Conservation (phyloP, 2,329 filamentous ascomycete genomes). For the Beauveria bassiana region DNA sequence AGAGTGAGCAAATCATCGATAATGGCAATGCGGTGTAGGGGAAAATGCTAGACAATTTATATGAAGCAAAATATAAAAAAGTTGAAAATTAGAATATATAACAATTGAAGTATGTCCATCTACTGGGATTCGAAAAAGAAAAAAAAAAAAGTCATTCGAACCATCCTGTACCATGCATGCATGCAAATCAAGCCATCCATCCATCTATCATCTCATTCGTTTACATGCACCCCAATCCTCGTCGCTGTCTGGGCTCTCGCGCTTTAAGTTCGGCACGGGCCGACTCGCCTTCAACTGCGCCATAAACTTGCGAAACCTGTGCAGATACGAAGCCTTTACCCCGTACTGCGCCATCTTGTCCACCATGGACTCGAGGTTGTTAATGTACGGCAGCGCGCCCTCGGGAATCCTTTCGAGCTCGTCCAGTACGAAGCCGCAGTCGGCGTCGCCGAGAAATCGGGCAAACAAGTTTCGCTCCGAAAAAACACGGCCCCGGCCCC, state of each 20-base stretch:
- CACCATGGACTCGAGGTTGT: conserved; percentile 27
- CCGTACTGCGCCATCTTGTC: conserved; percentile 26
- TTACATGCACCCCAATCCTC: conserved; percentile 17
- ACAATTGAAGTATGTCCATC: too few relatives aligned
- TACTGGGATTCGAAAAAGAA: too few relatives aligned
- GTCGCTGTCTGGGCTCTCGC: conserved; percentile 17
- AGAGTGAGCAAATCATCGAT: too few relatives aligned
- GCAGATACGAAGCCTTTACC: conserved; percentile 28
- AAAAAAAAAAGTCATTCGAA: too few relatives aligned
- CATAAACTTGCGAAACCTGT: conserved; percentile 26
- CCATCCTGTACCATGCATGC: background rate
- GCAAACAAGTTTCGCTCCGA: conserved; percentile 39
- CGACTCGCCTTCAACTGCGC: conserved; percentile 22
- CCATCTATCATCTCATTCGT: conserved; percentile 8
- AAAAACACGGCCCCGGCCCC: conserved; percentile 13
- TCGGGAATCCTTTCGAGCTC: conserved; percentile 36
- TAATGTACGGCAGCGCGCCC: conserved; percentile 34
- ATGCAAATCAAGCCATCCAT: background rate
- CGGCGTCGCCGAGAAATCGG: conserved; percentile 37
- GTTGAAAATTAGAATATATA: too few relatives aligned
- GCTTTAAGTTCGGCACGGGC: conserved; percentile 24
- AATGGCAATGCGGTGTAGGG: too few relatives aligned
- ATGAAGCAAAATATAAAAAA: too few relatives aligned
- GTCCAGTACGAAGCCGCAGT: conserved; percentile 37
- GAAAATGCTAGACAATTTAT: background rate